A percentile compares a stretch with the other conserved stretches of the same genome.
Evolutionary conservation across 202 grass and related monocot species (phyloP).

Genomic region (Musa balbisiana): DNA sequence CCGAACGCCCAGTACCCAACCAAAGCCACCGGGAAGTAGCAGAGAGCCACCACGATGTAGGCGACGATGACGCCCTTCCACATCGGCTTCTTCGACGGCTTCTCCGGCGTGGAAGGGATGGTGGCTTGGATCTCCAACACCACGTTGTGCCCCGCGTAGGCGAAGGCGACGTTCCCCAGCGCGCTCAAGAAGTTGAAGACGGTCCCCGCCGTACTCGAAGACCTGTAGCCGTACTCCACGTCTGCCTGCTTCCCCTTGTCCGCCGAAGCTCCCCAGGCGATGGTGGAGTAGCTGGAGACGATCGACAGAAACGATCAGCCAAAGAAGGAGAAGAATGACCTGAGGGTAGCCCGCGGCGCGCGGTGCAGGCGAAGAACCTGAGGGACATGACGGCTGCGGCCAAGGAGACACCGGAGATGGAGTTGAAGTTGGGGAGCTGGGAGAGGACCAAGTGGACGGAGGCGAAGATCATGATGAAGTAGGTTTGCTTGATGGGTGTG

Average conservation of each 20-base stretch:
- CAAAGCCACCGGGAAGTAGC: conserved; percentile 86
- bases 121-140: conserved; percentile 93
- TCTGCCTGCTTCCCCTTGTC: conserved; percentile 43
- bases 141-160: conserved; percentile 79
- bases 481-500: conserved; percentile 59
- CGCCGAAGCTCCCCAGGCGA: conserved; percentile 70
- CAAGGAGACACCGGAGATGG: conserved; percentile 80
- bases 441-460: conserved; percentile 81
- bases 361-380: conserved; percentile 19
- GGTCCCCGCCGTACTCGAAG: conserved; percentile 37
- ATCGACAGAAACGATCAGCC: too few relatives aligned
- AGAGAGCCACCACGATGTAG: conserved; percentile 65
- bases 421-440: conserved; percentile 82
- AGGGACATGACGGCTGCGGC: conserved; percentile 94
- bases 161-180: conserved; percentile 61
- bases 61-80: conserved; percentile 83
- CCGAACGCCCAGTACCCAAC: conserved; percentile 79
- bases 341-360: too few relatives aligned
- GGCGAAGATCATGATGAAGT: conserved; percentile 94
- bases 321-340: too few relatives aligned
- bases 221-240: conserved; percentile 42
- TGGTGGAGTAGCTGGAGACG: conserved; percentile 60
- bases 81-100: conserved; percentile 85
- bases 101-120: conserved; percentile 68
- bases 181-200: conserved; percentile 77